Evolutionary conservation across 768 basidiomycete species (phyloP).

Genomic region (Auriscalpium microsporum): DNA sequence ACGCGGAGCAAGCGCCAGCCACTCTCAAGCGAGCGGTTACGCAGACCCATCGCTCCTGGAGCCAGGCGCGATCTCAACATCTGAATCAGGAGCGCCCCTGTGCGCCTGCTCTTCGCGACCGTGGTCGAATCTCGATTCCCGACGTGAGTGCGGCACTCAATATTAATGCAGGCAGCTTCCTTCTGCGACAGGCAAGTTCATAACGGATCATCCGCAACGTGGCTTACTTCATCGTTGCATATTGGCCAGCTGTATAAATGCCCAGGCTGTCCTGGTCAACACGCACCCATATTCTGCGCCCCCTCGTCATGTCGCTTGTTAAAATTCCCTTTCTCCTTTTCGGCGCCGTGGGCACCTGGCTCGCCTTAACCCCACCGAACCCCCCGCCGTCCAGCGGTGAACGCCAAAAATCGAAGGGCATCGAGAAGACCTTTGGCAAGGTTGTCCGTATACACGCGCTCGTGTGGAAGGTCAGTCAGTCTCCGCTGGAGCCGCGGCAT

Average conservation of each 20-base stretch:
- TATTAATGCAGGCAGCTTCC: too few relatives aligned
- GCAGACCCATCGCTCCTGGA: too few relatives aligned
- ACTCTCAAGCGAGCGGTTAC: too few relatives aligned
- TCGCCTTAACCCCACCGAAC: slow-evolving; percentile 13
- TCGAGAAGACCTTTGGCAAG: slow-evolving; percentile 10
- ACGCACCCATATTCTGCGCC: not conserved
- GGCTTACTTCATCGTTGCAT: not conserved
- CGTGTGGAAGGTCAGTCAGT: slow-evolving; percentile 10
- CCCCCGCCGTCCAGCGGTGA: slow-evolving; percentile 6
- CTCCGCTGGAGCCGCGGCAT: not conserved
- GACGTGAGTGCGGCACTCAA: too few relatives aligned
- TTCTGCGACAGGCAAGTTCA: too few relatives aligned
- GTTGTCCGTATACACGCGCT: slow-evolving; percentile 11
- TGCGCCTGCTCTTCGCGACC: too few relatives aligned
- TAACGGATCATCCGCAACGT: too few relatives aligned
- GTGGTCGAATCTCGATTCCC: too few relatives aligned
- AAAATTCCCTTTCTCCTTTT: slow-evolving; percentile 4
- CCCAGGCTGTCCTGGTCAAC: too few relatives aligned
- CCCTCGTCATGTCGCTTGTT: slow-evolving; percentile 2
- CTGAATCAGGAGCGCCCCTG: too few relatives aligned
- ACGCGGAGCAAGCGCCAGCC: too few relatives aligned
- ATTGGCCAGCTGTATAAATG: not conserved
- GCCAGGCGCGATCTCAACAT: too few relatives aligned
- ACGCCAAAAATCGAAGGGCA: slow-evolving; percentile 5
- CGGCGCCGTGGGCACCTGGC: slow-evolving; percentile 7